phyloP scores from a whole-genome alignment of 73 alveolate species.

The Paraurostyla sp. region DNA sequence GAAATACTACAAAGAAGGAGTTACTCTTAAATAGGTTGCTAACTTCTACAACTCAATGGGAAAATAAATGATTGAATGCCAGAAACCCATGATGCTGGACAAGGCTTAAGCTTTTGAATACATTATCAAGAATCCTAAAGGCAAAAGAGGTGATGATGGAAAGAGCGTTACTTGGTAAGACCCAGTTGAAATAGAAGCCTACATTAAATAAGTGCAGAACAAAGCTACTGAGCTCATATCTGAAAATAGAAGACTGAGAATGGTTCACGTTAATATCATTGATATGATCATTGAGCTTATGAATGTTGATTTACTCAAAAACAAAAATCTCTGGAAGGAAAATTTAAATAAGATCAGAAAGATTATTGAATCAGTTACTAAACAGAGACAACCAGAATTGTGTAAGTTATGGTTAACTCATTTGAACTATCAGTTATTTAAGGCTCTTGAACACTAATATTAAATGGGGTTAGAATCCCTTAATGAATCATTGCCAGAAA shows the following conservation, averaged over 20 bases:
- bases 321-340: conserved; percentile 96
- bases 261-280: conserved; percentile 89
- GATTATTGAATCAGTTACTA: conserved; percentile 85
- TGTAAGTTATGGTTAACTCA: conserved; percentile 94
- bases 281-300: conserved; percentile 89
- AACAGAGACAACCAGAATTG: conserved; percentile 77
- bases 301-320: conserved; percentile 92
- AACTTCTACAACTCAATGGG: conserved; percentile 97
- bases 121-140: conserved; percentile 83
- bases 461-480: conserved; percentile 95
- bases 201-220: conserved; percentile 90
- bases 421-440: conserved; percentile 95
- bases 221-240: conserved; percentile 95
- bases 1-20: conserved; percentile 97
- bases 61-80: conserved; percentile 96
- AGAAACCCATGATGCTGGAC: conserved; percentile 94
- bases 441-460: conserved; percentile 97
- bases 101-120: conserved; percentile 96
- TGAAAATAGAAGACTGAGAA: conserved; percentile 96
- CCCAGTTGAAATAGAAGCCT: conserved; percentile 93
- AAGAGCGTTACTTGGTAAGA: conserved; percentile 87
- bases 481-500: conserved; percentile 96
- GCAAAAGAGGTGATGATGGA: conserved; percentile 80
- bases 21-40: conserved; percentile 96
- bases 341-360: conserved; percentile 89